Percentiles rank a stretch among this genome's conserved stretches.
Evolutionary conservation across 2,329 filamentous ascomycete genomes (phyloP).

Genomic region (Grosmannia penicillata): DNA sequence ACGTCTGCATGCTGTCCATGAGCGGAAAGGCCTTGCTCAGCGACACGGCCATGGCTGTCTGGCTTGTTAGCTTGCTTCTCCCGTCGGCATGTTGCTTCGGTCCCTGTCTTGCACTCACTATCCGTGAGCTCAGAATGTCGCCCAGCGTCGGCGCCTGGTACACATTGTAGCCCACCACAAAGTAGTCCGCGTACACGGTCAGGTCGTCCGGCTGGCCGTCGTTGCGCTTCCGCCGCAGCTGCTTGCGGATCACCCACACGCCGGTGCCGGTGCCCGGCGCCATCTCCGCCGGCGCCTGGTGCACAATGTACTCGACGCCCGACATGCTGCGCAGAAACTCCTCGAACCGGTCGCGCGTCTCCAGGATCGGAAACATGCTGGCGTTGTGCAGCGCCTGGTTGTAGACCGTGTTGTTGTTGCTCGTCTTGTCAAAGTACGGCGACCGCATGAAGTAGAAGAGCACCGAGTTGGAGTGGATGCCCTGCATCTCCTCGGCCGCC

Average conservation of each 20-base stretch:
- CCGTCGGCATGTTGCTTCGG: too few relatives aligned
- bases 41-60: conserved; percentile 40
- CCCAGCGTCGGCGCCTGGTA: conserved; percentile 50
- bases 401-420: conserved; percentile 50
- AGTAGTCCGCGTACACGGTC: conserved; percentile 44
- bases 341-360: conserved; percentile 49
- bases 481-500: conserved; percentile 29
- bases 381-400: conserved; percentile 48
- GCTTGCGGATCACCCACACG: conserved; percentile 57
- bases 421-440: conserved; percentile 53
- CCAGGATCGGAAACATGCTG: conserved; percentile 39
- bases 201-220: conserved; percentile 33
- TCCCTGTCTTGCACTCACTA: conserved; percentile 38
- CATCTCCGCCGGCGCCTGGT: conserved; percentile 48
- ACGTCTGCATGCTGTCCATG: conserved; percentile 34
- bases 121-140: conserved; percentile 42
- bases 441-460: conserved; percentile 55
- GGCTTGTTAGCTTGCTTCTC: conserved; percentile 7
- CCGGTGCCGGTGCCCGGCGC: conserved; percentile 45
- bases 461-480: conserved; percentile 49
- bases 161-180: conserved; percentile 50
- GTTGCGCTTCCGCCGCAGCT: conserved; percentile 43
- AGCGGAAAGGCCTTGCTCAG: conserved; percentile 37
- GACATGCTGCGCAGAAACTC: conserved; percentile 47
- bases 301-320: conserved; percentile 52